phyloP scores from a whole-genome alignment of 805 yeast genomes.

The Metschnikowia anglica region DNA sequence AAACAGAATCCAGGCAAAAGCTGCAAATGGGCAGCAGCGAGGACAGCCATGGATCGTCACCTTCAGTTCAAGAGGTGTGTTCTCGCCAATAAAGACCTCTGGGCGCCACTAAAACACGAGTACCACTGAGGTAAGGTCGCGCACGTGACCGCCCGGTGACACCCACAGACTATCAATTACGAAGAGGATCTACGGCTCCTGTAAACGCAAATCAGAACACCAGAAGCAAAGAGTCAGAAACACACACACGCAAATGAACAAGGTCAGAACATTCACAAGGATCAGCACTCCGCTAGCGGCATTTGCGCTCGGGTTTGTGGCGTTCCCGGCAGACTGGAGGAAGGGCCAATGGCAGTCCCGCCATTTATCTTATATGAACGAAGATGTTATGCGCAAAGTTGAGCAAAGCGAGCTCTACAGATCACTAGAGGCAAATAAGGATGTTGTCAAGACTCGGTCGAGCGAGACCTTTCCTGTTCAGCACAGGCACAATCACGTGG shows the following conservation, averaged over 20 bases:
- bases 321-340: constrained; percentile 23
- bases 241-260: constrained; percentile 4
- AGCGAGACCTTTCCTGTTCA: constrained; percentile 48
- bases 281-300: constrained; percentile 19
- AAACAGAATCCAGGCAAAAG: too few relatives aligned
- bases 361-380: constrained; percentile 17
- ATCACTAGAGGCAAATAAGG: constrained; percentile 9
- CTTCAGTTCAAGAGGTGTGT: too few relatives aligned
- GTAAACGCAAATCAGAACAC: neutral
- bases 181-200: neutral
- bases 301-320: constrained; percentile 19
- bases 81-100: too few relatives aligned
- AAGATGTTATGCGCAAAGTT: constrained; percentile 29
- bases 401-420: constrained; percentile 35
- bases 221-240: neutral
- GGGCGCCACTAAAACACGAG: too few relatives aligned
- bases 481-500: constrained; percentile 63
- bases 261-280: constrained; percentile 14
- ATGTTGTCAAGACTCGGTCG: constrained; percentile 10
- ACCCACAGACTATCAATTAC: neutral
- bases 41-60: too few relatives aligned
- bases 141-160: constrained; percentile 3
- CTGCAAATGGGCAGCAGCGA: too few relatives aligned
- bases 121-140: neutral
- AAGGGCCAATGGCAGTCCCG: constrained; percentile 16